phyloP scores from a whole-genome alignment of 78 protist genomes.

The Dictyostelium firmibasis region DNA sequence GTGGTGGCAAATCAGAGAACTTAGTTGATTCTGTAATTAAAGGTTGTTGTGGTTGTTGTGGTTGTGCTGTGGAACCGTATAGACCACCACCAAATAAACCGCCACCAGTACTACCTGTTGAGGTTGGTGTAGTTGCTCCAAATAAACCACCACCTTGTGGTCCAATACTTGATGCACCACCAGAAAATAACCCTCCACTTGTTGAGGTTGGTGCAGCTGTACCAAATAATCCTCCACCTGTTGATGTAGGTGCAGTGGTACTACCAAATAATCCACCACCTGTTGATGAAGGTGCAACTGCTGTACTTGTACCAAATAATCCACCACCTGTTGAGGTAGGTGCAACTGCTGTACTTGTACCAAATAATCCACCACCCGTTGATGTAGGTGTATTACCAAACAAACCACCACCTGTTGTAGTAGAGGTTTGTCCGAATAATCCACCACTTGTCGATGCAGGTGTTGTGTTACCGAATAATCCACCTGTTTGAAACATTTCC shows the following conservation, averaged over 20 bases:
- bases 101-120: neutral
- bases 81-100: neutral
- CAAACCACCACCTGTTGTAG: neutral
- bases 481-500: neutral
- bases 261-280: constrained; percentile 24
- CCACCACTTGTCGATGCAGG: constrained; percentile 16
- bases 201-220: constrained; percentile 18
- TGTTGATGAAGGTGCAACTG: constrained; percentile 35
- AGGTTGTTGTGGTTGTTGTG: constrained; percentile 6
- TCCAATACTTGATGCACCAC: neutral
- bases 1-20: constrained; percentile 33
- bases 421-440: constrained; percentile 15
- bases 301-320: neutral
- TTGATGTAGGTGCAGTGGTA: neutral
- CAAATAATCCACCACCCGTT: neutral
- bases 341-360: neutral
- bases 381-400: constrained; percentile 10
- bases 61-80: neutral
- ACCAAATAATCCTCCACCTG: constrained; percentile 27
- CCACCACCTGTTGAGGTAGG: constrained; percentile 12
- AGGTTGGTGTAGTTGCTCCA: neutral
- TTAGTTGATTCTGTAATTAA: neutral
- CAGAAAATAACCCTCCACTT: neutral
- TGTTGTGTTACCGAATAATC: neutral
- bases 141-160: neutral